Conservation (phyloP, 768 basidiomycete genomes). For the Boletus bicolor region DNA sequence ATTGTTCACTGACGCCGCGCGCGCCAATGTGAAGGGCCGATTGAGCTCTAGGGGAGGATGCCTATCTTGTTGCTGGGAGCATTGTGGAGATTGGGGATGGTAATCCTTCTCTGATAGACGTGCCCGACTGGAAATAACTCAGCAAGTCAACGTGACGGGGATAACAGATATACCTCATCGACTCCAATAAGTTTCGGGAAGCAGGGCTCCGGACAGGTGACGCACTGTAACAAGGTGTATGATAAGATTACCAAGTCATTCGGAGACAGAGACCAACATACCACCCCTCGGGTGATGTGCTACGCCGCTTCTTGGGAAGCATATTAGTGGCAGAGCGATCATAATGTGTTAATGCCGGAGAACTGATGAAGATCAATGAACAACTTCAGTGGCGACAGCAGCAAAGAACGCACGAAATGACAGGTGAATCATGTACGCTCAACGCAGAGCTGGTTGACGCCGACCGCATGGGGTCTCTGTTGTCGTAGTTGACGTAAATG, state of each 20-base stretch:
- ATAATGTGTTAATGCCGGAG: slow-evolving; percentile 26
- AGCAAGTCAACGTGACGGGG: slow-evolving; percentile 3
- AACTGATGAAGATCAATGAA: slow-evolving; percentile 24
- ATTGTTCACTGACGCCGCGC: slow-evolving; percentile 16
- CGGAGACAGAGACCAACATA: slow-evolving; percentile 15
- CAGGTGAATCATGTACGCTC: slow-evolving; percentile 30
- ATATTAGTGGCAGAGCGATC: slow-evolving; percentile 30
- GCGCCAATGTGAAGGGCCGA: slow-evolving; percentile 11
- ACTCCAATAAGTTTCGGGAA: slow-evolving; percentile 20
- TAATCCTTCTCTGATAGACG: slow-evolving; percentile 20
- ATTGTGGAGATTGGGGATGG: slow-evolving; percentile 7
- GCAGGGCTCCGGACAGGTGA: slow-evolving; percentile 15
- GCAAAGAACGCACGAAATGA: slow-evolving; percentile 29
- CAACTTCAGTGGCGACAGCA: slow-evolving; percentile 6
- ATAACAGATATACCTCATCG: slow-evolving; percentile 26
- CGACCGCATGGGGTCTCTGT: slow-evolving; percentile 32
- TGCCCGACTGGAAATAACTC: slow-evolving; percentile 19
- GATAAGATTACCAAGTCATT: slow-evolving; percentile 11
- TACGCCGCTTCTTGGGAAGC: slow-evolving; percentile 33
- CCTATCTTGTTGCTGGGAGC: slow-evolving; percentile 13
- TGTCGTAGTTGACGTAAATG: slow-evolving; percentile 37
- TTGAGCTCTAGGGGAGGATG: slow-evolving; percentile 1
- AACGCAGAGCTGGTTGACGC: slow-evolving; percentile 30
- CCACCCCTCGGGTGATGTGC: slow-evolving; percentile 30
- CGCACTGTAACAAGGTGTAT: slow-evolving; percentile 6